These are phyloP conservation scores for Glebionis coronaria DNA, from an alignment of 129 eudicot genomes.

Conservation along the genomic window DNA sequence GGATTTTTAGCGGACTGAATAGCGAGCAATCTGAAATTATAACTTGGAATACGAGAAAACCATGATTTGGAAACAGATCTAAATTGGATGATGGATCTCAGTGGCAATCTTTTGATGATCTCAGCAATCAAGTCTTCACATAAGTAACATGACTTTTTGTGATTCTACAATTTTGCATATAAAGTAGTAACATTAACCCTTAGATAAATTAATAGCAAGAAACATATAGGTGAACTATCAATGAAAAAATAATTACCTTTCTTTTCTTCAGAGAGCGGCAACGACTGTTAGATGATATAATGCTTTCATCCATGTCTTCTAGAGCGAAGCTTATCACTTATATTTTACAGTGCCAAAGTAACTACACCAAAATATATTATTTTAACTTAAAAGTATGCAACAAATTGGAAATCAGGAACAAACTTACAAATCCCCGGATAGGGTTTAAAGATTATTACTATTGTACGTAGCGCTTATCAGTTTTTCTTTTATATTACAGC, in stretches of 20 bases:
- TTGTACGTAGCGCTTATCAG: no score
- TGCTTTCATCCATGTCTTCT: not conserved
- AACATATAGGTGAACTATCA: not conserved
- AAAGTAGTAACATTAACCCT: not conserved
- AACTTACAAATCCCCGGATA: no score
- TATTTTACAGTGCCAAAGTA: no score
- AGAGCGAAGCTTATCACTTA: not conserved
- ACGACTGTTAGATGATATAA: not conserved
- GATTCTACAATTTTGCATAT: not conserved
- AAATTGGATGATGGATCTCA: not conserved
- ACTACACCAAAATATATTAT: no score
- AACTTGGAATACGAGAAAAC: not conserved
- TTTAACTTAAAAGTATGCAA: no score
- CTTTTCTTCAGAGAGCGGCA: not conserved
- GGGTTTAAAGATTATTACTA: no score
- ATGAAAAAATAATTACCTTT: not conserved
- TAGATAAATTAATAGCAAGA: not conserved
- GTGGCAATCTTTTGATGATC: not conserved
- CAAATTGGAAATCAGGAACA: no score
- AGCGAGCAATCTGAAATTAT: not conserved
- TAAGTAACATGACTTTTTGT: not conserved
- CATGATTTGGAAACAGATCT: conserved; percentile 13
- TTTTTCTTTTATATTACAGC: no score
- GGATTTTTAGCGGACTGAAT: not conserved
- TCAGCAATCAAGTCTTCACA: conserved; percentile 7